Evolutionary conservation across 345 rosid species (phyloP).

Genomic region (Syzygium grande): DNA sequence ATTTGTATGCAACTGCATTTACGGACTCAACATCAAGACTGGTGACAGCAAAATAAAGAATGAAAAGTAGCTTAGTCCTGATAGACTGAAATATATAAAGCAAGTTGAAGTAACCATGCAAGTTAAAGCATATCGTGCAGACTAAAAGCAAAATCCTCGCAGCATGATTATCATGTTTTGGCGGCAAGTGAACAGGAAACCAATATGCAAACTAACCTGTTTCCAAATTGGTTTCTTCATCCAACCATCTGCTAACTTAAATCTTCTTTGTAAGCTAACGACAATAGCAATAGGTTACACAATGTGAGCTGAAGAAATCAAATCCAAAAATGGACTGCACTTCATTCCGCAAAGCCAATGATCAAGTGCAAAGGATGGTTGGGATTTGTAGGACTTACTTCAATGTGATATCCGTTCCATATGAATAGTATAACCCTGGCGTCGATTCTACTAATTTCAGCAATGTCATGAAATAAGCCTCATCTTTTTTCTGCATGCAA

Average conservation of each 20-base stretch:
- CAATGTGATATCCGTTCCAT: constrained; percentile 83
- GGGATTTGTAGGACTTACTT: constrained; percentile 41
- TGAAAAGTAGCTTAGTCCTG: background rate
- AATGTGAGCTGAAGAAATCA: background rate
- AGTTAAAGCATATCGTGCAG: background rate
- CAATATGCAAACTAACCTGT: constrained; percentile 43
- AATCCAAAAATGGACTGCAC: background rate
- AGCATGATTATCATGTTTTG: background rate
- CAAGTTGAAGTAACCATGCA: background rate
- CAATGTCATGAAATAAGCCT: constrained; percentile 65
- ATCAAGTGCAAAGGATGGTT: background rate
- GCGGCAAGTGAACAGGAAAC: background rate
- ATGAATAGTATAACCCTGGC: constrained; percentile 88
- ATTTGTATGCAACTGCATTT: background rate
- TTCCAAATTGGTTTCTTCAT: constrained; percentile 82
- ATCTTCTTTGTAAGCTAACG: constrained; percentile 86
- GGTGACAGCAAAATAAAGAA: background rate
- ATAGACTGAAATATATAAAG: background rate
- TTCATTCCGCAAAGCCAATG: background rate
- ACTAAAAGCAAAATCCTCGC: background rate
- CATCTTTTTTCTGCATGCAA: constrained; percentile 73
- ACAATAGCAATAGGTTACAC: background rate
- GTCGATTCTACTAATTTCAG: constrained; percentile 67
- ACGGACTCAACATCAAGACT: background rate
- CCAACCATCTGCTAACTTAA: constrained; percentile 81